These are phyloP conservation scores for Ascochyta viciae-villosae DNA, from an alignment of 2,329 filamentous ascomycete genomes.

Conservation along the genomic window DNA sequence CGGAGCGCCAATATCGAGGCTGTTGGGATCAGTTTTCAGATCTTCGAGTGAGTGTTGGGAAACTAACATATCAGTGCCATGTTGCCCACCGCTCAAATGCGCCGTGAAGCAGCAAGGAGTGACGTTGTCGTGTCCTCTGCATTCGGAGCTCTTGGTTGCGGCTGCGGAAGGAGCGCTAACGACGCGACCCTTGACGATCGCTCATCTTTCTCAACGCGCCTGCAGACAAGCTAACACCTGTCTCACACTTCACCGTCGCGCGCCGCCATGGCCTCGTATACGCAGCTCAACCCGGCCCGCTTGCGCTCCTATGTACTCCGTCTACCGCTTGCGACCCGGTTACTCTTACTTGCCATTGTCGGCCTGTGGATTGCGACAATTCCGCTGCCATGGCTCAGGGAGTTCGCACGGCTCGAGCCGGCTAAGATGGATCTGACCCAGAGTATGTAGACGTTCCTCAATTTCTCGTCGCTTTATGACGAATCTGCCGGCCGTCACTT, in stretches of 20 bases:
- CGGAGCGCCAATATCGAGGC: conserved; percentile 72
- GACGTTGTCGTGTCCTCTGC: conserved; percentile 19
- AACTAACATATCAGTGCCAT: conserved; percentile 49
- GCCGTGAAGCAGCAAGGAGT: conserved; percentile 3
- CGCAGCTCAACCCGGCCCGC: conserved; percentile 73
- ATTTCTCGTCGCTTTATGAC: neutral
- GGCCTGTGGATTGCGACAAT: conserved; percentile 73
- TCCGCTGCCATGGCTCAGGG: conserved; percentile 73
- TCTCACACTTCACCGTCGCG: conserved; percentile 19
- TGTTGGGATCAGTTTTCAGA: conserved; percentile 32
- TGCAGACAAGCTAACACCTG: conserved; percentile 6
- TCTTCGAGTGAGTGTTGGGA: neutral
- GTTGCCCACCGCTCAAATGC: conserved; percentile 20
- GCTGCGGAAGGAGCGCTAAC: conserved; percentile 20
- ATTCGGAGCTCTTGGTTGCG: conserved; percentile 26
- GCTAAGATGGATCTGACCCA: conserved; percentile 73
- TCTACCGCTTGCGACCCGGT: conserved; percentile 85
- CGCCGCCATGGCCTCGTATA: conserved; percentile 52
- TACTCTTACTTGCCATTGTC: conserved; percentile 70
- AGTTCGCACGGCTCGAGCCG: conserved; percentile 83
- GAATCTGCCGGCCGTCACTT: neutral
- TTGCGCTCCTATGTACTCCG: conserved; percentile 82
- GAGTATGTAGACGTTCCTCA: conserved; percentile 61
- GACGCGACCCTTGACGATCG: conserved; percentile 10
- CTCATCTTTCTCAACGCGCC: conserved; percentile 24